Percentiles rank a stretch among this genome's conserved stretches.
Conservation (phyloP, 257 asterid genomes). For the Plantago elongata region DNA sequence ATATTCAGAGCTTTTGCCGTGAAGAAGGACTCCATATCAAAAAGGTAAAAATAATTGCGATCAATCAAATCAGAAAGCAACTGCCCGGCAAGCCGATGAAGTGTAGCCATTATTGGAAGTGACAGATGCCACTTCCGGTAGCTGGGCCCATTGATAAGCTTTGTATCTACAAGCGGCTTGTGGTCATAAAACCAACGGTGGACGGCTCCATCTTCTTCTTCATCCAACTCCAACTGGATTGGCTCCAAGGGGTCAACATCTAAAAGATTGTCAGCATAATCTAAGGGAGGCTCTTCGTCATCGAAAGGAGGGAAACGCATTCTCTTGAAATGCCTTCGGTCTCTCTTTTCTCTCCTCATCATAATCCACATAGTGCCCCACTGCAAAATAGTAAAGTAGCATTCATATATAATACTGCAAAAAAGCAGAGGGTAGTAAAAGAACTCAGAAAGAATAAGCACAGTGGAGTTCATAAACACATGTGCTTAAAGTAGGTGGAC, state of each 20-base stretch:
- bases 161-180: slow-evolving; percentile 92
- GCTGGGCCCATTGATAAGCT: slow-evolving; percentile 96
- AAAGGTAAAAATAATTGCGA: slow-evolving; percentile 85
- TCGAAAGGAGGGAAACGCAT: slow-evolving; percentile 99
- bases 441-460: background rate
- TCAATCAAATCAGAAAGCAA: slow-evolving; percentile 90
- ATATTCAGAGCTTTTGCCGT: slow-evolving; percentile 95
- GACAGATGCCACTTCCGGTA: slow-evolving; percentile 98
- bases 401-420: background rate
- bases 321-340: slow-evolving; percentile 93
- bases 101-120: slow-evolving; percentile 96
- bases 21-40: slow-evolving; percentile 98
- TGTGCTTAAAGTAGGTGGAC: background rate
- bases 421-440: background rate
- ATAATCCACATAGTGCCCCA: slow-evolving; percentile 99
- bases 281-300: slow-evolving; percentile 97
- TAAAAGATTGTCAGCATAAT: slow-evolving; percentile 91
- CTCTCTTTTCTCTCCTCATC: slow-evolving; percentile 99
- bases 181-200: slow-evolving; percentile 98
- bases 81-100: slow-evolving; percentile 97
- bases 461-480: background rate
- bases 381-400: slow-evolving; percentile 32
- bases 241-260: slow-evolving; percentile 99
- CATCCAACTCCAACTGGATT: slow-evolving; percentile 91
- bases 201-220: slow-evolving; percentile 97